These are phyloP conservation scores for Pseudozyma hubeiensis DNA, from an alignment of 1,284 basidiomycete species.

Conservation along the genomic window DNA sequence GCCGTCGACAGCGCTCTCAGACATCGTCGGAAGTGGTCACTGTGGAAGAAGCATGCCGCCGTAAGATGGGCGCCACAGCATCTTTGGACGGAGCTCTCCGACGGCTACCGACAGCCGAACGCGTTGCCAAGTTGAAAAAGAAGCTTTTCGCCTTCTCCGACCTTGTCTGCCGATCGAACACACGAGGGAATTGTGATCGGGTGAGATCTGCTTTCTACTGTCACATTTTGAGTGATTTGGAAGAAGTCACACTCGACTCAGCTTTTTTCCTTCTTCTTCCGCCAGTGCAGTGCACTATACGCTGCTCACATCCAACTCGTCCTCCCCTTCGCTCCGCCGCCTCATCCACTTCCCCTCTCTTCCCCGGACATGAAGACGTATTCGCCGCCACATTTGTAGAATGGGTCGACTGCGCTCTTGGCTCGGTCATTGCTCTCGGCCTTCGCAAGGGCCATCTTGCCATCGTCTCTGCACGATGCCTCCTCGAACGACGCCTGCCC, in stretches of 20 bases:
- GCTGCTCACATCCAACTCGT: background rate
- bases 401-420: background rate
- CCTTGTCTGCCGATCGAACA: background rate
- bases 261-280: background rate
- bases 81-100: background rate
- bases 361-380: too few relatives aligned
- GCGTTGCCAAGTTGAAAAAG: background rate
- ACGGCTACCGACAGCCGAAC: background rate
- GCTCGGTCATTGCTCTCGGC: constrained; percentile 16
- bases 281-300: too few relatives aligned
- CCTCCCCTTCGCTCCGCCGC: too few relatives aligned
- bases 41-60: too few relatives aligned
- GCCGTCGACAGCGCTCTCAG: too few relatives aligned
- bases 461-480: constrained; percentile 42
- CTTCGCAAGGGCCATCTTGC: constrained; percentile 48
- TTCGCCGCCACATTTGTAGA: too few relatives aligned
- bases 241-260: background rate
- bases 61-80: too few relatives aligned
- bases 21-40: too few relatives aligned
- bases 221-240: too few relatives aligned
- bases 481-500: constrained; percentile 17
- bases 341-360: background rate
- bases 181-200: background rate
- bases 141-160: too few relatives aligned
- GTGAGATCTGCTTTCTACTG: background rate